phyloP scores from a whole-genome alignment of 139 green algal species.

The Nannochloris sp. region DNA sequence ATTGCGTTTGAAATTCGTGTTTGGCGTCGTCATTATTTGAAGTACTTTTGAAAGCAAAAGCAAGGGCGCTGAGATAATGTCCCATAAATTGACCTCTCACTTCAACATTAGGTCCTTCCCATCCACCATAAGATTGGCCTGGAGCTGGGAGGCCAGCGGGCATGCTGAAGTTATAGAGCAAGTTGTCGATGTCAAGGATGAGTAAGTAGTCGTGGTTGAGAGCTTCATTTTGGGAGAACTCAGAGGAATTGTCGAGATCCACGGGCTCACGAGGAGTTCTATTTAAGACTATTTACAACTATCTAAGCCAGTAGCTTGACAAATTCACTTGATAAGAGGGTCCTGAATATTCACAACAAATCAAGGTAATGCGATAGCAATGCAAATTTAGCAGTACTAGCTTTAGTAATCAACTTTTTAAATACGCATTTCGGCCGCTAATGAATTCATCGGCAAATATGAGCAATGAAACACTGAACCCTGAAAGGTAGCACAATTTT shows the following conservation, averaged over 20 bases:
- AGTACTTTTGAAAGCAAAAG: constrained; percentile 21
- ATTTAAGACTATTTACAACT: too few relatives aligned
- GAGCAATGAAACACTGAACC: too few relatives aligned
- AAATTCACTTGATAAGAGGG: too few relatives aligned
- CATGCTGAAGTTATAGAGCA: constrained; percentile 39
- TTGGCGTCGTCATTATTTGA: not conserved
- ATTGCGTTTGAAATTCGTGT: not conserved
- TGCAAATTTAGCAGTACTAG: too few relatives aligned
- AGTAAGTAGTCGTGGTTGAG: constrained; percentile 47
- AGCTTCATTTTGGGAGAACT: not conserved
- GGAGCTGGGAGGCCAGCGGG: constrained; percentile 31
- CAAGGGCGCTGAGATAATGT: constrained; percentile 49
- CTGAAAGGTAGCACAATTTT: too few relatives aligned
- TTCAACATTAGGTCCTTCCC: constrained; percentile 43
- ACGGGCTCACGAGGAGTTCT: too few relatives aligned
- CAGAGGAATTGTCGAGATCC: not conserved
- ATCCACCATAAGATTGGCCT: constrained; percentile 32
- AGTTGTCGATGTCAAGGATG: constrained; percentile 27
- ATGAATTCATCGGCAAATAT: too few relatives aligned
- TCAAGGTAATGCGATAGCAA: too few relatives aligned
- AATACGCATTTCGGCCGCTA: too few relatives aligned
- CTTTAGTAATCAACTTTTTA: too few relatives aligned
- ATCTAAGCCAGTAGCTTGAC: too few relatives aligned
- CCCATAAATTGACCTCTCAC: constrained; percentile 60
- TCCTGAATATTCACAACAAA: too few relatives aligned